Evolutionary conservation across 768 basidiomycete species (phyloP).

Genomic region (Serendipita sp.): DNA sequence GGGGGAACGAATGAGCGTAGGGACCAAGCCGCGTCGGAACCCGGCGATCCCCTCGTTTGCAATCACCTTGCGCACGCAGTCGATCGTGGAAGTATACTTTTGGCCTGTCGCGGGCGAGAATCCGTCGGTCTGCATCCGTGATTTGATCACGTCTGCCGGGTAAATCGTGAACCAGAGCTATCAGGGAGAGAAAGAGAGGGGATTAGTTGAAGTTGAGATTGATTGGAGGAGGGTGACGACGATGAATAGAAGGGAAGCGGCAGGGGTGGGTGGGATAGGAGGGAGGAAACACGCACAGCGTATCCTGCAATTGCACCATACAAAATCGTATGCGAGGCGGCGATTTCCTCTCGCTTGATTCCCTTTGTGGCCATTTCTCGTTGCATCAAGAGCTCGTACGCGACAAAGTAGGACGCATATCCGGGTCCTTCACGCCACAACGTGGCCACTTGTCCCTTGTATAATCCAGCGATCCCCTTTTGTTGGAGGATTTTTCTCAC

Average conservation of each 20-base stretch:
- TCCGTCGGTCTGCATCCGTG: conserved; percentile 89
- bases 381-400: conserved; percentile 86
- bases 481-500: conserved; percentile 64
- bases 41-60: conserved; percentile 66
- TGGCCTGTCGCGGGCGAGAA: conserved; percentile 59
- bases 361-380: conserved; percentile 42
- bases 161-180: conserved; percentile 88
- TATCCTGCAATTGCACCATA: conserved; percentile 91
- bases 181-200: conserved; percentile 7
- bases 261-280: too few species aligned
- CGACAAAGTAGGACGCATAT: conserved; percentile 79
- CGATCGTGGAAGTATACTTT: conserved; percentile 67
- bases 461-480: conserved; percentile 71
- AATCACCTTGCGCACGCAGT: conserved; percentile 76
- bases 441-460: conserved; percentile 85
- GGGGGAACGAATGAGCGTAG: conserved; percentile 85
- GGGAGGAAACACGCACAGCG: conserved; percentile 37
- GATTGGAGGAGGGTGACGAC: neutral
- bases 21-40: conserved; percentile 81
- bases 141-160: conserved; percentile 93
- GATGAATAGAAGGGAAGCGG: neutral
- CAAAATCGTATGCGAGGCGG: conserved; percentile 57
- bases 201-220: neutral
- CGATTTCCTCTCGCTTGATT: conserved; percentile 32
- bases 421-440: conserved; percentile 69